Base-by-base conservation (phyloP, 2,329 filamentous ascomycete species). In the Curvularia sp. region DNA sequence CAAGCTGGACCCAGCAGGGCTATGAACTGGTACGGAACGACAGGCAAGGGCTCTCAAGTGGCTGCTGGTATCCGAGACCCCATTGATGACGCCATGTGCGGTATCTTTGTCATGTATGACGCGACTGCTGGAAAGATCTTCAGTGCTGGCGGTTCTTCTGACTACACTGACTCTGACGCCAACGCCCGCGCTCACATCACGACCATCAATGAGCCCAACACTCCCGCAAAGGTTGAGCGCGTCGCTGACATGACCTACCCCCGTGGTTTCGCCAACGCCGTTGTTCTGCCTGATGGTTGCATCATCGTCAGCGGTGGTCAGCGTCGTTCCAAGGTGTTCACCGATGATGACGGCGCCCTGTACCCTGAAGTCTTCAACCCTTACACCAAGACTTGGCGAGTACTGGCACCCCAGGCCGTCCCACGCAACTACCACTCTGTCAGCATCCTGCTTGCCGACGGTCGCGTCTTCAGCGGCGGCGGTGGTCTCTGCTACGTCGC, bases 291-390 rank as follows among this genome's bases (percentile, higher is more conserved):
- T n/a, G 69, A 72, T 31, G 69, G 69, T 6, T 68, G 60, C 12
- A 63, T 71, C 7, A 55, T 72, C n/a, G 67, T 72, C 24, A 67
- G 63, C 20, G 69, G 69, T 43, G 69, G 69, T 4, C 68, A 70
- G 43, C 60, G 62, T 18, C 67, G 65, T 41, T 66, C 65, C 8
- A 26, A 61, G 35, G 66, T 70, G 6, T 70, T 70, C 58, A 68
- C 66, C 10, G 68, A 70, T 44, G 59, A 58, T 20, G 58, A 58
- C 28, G 67, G 68, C 33, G 58, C 67, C 22, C 58, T 68, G 6
- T 67, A 63, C 52, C 54, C 69, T 2, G 69, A 72, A 53, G 59
- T 72, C 15, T 72, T 69, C 54, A 63, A 71, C 47, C 69, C 69
- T 12, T 57, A 58, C 0, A 67, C 64, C 35, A 66, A 68, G 51